Conservation (phyloP, 495 filamentous ascomycete genomes). For the Aspergillus sparsus region DNA sequence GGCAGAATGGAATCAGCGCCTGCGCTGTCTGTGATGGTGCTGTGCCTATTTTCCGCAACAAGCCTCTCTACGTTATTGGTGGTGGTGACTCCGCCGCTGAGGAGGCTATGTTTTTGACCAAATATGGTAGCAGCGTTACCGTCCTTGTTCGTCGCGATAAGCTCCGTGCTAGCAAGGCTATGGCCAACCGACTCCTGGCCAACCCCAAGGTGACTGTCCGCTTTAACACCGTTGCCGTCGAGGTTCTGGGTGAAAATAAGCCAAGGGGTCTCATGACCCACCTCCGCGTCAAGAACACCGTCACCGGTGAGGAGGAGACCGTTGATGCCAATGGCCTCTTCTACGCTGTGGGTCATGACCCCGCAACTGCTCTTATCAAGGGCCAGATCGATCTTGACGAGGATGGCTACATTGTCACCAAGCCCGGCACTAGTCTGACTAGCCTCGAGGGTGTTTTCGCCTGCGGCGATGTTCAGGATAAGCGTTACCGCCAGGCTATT, state of each 20-base stretch:
- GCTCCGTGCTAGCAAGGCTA: slow-evolving; percentile 84
- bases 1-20: slow-evolving; percentile 94
- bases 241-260: slow-evolving; percentile 82
- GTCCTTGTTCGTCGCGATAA: slow-evolving; percentile 86
- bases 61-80: slow-evolving; percentile 93
- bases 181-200: slow-evolving; percentile 78
- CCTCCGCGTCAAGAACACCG: slow-evolving; percentile 76
- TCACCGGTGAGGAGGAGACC: slow-evolving; percentile 73
- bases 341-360: slow-evolving; percentile 97
- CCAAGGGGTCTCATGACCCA: slow-evolving; percentile 77
- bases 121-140: slow-evolving; percentile 92
- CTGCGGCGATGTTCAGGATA: slow-evolving; percentile 97
- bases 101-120: slow-evolving; percentile 95
- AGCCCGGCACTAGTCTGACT: slow-evolving; percentile 85
- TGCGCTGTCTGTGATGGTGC: slow-evolving; percentile 98
- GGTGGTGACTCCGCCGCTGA: slow-evolving; percentile 97
- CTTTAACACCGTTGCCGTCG: slow-evolving; percentile 77
- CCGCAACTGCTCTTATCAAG: slow-evolving; percentile 84
- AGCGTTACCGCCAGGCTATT: slow-evolving; percentile 95
- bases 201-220: slow-evolving; percentile 87
- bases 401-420: slow-evolving; percentile 86
- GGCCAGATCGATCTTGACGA: slow-evolving; percentile 81
- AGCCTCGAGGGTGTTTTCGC: slow-evolving; percentile 93
- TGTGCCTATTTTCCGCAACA: slow-evolving; percentile 95
- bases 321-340: slow-evolving; percentile 91